A percentile compares a stretch with the other conserved stretches of the same genome.
phyloP scores from a whole-genome alignment of 352 stramenopile species.

The Pythium oligandrum region DNA sequence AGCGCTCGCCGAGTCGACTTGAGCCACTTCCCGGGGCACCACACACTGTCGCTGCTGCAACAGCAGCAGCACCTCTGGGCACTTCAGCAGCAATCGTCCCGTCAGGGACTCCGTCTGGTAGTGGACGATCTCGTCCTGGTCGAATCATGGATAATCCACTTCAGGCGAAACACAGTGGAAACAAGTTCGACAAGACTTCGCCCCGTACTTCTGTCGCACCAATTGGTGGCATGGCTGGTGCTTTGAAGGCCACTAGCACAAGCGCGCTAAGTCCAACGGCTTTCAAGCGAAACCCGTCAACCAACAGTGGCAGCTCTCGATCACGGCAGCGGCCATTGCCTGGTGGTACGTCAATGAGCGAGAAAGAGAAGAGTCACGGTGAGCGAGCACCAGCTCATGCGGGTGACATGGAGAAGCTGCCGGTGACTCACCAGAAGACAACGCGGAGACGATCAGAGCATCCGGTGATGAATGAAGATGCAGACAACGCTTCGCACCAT shows the following conservation, averaged over 20 bases:
- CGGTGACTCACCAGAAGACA: conserved; percentile 39
- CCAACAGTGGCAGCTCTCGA: conserved; percentile 29
- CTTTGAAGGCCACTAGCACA: neutral
- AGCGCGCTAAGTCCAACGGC: conserved; percentile 12
- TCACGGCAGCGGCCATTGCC: conserved; percentile 23
- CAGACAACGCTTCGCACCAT: conserved; percentile 8
- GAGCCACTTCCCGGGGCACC: conserved; percentile 14
- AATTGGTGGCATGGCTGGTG: conserved; percentile 15
- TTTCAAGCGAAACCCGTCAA: conserved; percentile 53
- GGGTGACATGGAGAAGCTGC: conserved; percentile 36
- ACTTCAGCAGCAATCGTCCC: conserved; percentile 8
- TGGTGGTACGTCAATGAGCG: conserved; percentile 2
- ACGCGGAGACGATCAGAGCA: conserved; percentile 44
- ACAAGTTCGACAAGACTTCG: conserved; percentile 41
- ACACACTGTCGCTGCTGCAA: neutral
- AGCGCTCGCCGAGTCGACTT: conserved; percentile 35
- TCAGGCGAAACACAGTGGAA: conserved; percentile 24
- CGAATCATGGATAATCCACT: conserved; percentile 53
- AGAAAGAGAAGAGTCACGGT: conserved; percentile 35
- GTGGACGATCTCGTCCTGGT: conserved; percentile 23
- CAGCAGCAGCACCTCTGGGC: conserved; percentile 2
- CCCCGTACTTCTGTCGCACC: conserved; percentile 17
- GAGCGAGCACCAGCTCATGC: conserved; percentile 41
- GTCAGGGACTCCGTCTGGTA: conserved; percentile 24
- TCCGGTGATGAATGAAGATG: conserved; percentile 14